Conservation (phyloP, 768 basidiomycete genomes). For the Boletus sp. region DNA sequence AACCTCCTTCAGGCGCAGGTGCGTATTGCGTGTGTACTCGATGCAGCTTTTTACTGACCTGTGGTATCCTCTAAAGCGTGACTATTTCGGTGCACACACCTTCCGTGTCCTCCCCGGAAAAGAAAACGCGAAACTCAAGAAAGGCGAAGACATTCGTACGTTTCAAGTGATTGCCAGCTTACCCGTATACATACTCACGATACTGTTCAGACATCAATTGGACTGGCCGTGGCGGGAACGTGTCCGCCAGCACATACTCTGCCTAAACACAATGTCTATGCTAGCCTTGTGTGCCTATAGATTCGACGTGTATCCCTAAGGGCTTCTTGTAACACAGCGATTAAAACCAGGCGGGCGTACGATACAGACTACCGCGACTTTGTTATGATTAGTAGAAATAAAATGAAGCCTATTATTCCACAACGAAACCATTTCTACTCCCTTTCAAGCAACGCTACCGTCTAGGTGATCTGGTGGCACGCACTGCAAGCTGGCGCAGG, state of each 20-base stretch:
- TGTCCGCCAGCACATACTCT: slow-evolving; percentile 84
- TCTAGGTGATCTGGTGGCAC: too few species aligned
- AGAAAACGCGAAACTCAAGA: slow-evolving; percentile 79
- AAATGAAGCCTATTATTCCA: slow-evolving; percentile 4
- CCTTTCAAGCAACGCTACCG: not conserved
- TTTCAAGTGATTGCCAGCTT: slow-evolving; percentile 19
- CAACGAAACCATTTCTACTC: not conserved
- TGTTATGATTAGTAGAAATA: slow-evolving; percentile 15
- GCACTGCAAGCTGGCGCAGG: too few species aligned
- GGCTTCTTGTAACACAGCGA: slow-evolving; percentile 3
- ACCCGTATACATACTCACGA: slow-evolving; percentile 1
- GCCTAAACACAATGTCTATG: slow-evolving; percentile 39
- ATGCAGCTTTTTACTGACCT: not conserved
- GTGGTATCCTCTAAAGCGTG: slow-evolving; percentile 55
- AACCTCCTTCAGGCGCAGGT: slow-evolving; percentile 95
- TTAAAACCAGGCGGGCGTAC: slow-evolving; percentile 15
- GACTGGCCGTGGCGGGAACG: slow-evolving; percentile 96
- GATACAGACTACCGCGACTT: slow-evolving; percentile 14
- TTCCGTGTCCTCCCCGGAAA: slow-evolving; percentile 93
- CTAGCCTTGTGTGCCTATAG: slow-evolving; percentile 15
- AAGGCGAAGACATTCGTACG: slow-evolving; percentile 86
- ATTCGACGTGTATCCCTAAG: slow-evolving; percentile 7
- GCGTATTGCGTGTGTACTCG: slow-evolving; percentile 10
- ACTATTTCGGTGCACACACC: slow-evolving; percentile 99
- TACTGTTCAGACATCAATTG: slow-evolving; percentile 82